A percentile compares a stretch with the other conserved stretches of the same genome.
phyloP scores from a whole-genome alignment of 2,329 filamentous ascomycete species.

The Aspergillus sp. region DNA sequence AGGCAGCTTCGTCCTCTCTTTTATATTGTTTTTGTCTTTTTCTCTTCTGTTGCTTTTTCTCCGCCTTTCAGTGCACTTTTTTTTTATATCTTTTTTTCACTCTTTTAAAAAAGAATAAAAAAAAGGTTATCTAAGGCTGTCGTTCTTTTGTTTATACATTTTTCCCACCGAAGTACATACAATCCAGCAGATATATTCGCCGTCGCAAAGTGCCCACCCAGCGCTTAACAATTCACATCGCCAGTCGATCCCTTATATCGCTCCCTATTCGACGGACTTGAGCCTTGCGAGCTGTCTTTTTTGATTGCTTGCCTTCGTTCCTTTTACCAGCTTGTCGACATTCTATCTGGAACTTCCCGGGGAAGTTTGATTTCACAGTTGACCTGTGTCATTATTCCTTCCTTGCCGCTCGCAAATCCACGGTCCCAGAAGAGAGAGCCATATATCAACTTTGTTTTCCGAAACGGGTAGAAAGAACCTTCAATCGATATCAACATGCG shows the following conservation, averaged over 20 bases:
- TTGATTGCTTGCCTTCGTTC: background rate
- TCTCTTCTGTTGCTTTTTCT: slow-evolving; percentile 7
- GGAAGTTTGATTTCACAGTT: slow-evolving; percentile 28
- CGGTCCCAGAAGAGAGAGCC: background rate
- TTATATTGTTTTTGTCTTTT: slow-evolving; percentile 2
- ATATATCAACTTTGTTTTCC: background rate
- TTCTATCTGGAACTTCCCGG: slow-evolving; percentile 26
- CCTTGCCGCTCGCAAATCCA: background rate
- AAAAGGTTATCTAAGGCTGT: slow-evolving; percentile 24
- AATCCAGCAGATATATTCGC: slow-evolving; percentile 31
- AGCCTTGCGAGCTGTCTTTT: background rate
- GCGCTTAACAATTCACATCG: slow-evolving; percentile 4
- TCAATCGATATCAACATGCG: slow-evolving; percentile 22
- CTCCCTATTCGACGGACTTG: background rate
- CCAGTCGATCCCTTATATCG: slow-evolving; percentile 1
- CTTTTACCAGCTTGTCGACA: background rate
- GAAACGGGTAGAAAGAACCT: slow-evolving; percentile 1
- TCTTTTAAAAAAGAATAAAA: slow-evolving; percentile 18
- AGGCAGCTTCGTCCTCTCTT: background rate
- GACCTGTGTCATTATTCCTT: slow-evolving; percentile 22
- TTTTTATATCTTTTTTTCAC: slow-evolving; percentile 14
- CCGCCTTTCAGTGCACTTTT: slow-evolving; percentile 4
- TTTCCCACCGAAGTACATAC: slow-evolving; percentile 7
- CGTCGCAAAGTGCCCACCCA: slow-evolving; percentile 6
- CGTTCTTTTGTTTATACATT: slow-evolving; percentile 23